These are phyloP conservation scores for Irpex rosettiformis DNA, from an alignment of 1,284 basidiomycete genomes.

Conservation along the genomic window DNA sequence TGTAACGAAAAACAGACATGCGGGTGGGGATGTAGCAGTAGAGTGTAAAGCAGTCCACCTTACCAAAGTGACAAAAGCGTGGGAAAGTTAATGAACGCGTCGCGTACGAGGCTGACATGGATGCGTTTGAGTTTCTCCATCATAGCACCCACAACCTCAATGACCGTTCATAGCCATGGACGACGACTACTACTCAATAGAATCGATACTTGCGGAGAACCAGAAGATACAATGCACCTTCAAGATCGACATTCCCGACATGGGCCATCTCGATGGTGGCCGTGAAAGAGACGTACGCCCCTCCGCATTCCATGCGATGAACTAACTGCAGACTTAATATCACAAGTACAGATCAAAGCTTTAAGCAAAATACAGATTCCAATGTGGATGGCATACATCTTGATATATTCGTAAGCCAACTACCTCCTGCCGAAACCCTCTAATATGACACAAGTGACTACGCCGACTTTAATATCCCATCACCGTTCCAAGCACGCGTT, in stretches of 20 bases:
- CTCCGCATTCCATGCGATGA: neutral
- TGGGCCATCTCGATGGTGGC: slow-evolving; percentile 86
- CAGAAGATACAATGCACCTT: slow-evolving; percentile 93
- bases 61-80: slow-evolving; percentile 3
- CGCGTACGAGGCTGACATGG: slow-evolving; percentile 4
- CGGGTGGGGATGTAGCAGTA: slow-evolving; percentile 5
- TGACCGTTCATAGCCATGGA: slow-evolving; percentile 50
- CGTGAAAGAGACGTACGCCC: slow-evolving; percentile 71
- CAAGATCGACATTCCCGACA: slow-evolving; percentile 77
- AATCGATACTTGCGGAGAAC: slow-evolving; percentile 86
- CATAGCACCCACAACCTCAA: neutral
- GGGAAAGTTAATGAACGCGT: slow-evolving; percentile 9
- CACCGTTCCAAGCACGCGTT: slow-evolving; percentile 72
- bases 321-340: neutral
- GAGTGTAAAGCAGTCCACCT: neutral
- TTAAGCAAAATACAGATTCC: slow-evolving; percentile 76
- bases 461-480: slow-evolving; percentile 81
- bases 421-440: slow-evolving; percentile 35
- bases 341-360: slow-evolving; percentile 59
- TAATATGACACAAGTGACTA: slow-evolving; percentile 55
- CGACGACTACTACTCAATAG: slow-evolving; percentile 84
- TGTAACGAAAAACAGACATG: slow-evolving; percentile 12
- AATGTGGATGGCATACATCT: slow-evolving; percentile 82
- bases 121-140: neutral
- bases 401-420: slow-evolving; percentile 74